A percentile compares a stretch with the other conserved stretches of the same genome.
These are phyloP conservation scores for Orbilia brochopaga DNA, from an alignment of 2,329 filamentous ascomycete genomes.

Conservation along the genomic window DNA sequence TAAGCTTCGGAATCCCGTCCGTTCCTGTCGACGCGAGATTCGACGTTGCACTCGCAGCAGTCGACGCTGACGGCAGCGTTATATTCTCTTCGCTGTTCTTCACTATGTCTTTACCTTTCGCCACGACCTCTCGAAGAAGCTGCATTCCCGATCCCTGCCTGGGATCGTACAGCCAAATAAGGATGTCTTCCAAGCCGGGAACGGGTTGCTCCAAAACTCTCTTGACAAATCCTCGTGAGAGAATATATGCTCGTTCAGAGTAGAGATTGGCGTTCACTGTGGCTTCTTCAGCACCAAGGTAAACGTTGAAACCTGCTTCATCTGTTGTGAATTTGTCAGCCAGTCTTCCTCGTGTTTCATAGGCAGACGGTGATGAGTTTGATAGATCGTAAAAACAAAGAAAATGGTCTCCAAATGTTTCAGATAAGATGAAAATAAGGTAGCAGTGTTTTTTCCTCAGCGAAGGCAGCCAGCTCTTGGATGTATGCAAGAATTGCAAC, in stretches of 20 bases:
- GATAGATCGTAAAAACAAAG: constrained; percentile 1
- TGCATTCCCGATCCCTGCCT: constrained; percentile 55
- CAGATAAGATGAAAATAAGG: constrained; percentile 51
- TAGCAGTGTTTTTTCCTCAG: constrained; percentile 68
- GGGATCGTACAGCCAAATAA: constrained; percentile 63
- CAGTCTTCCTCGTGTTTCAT: neutral
- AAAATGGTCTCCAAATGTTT: constrained; percentile 12
- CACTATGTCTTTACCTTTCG: constrained; percentile 59
- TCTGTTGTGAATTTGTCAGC: constrained; percentile 57
- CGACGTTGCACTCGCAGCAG: constrained; percentile 22
- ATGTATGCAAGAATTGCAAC: constrained; percentile 55
- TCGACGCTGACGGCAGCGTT: constrained; percentile 36
- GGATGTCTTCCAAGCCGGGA: constrained; percentile 62
- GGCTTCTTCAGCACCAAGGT: constrained; percentile 61
- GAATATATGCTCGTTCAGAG: constrained; percentile 64
- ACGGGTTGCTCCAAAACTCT: constrained; percentile 60
- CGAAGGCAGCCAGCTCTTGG: constrained; percentile 59
- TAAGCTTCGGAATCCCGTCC: constrained; percentile 62
- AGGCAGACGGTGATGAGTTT: too few relatives aligned
- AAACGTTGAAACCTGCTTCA: constrained; percentile 67
- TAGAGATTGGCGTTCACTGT: constrained; percentile 62
- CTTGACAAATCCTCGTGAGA: constrained; percentile 63
- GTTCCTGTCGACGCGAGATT: constrained; percentile 55
- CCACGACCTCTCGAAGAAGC: constrained; percentile 60
- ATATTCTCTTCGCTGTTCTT: constrained; percentile 57